Conservation (phyloP, 805 yeast genomes). For the Cyberlindnera mrakii region DNA sequence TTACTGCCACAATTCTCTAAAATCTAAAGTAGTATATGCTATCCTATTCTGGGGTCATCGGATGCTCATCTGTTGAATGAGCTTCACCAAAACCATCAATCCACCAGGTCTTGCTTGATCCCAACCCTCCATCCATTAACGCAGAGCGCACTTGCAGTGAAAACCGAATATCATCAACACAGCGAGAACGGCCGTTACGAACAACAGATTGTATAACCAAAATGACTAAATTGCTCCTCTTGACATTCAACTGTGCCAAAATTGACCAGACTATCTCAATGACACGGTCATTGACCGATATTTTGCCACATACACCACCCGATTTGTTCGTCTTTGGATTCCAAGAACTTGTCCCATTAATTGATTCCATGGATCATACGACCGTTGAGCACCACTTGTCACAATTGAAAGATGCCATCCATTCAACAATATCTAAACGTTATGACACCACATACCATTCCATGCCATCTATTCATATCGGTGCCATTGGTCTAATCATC, state of each 20-base stretch:
- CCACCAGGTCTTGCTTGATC: too few species aligned
- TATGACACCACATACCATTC: conserved; percentile 36
- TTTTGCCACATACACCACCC: conserved; percentile 31
- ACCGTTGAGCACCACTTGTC: conserved; percentile 33
- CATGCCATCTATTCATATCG: conserved; percentile 37
- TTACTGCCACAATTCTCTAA: too few species aligned
- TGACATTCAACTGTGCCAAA: conserved; percentile 56
- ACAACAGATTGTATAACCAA: conserved; percentile 15
- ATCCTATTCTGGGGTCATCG: too few species aligned
- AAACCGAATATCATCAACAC: not conserved
- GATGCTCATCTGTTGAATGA: too few species aligned
- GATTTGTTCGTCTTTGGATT: conserved; percentile 56
- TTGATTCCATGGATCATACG: conserved; percentile 45
- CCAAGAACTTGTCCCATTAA: conserved; percentile 54
- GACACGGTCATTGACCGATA: conserved; percentile 19
- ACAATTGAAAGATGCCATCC: conserved; percentile 29
- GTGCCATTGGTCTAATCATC: conserved; percentile 52
- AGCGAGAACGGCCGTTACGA: not conserved
- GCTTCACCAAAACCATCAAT: too few species aligned
- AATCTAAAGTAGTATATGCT: too few species aligned
- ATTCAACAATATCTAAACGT: conserved; percentile 28
- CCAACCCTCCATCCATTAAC: too few species aligned
- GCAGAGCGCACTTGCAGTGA: too few species aligned
- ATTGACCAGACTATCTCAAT: conserved; percentile 29
- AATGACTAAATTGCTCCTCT: conserved; percentile 12